Percentiles rank a stretch among this genome's conserved stretches.
Conservation (phyloP, 176 grass and related monocot species). For the Guadua angustifolia region DNA sequence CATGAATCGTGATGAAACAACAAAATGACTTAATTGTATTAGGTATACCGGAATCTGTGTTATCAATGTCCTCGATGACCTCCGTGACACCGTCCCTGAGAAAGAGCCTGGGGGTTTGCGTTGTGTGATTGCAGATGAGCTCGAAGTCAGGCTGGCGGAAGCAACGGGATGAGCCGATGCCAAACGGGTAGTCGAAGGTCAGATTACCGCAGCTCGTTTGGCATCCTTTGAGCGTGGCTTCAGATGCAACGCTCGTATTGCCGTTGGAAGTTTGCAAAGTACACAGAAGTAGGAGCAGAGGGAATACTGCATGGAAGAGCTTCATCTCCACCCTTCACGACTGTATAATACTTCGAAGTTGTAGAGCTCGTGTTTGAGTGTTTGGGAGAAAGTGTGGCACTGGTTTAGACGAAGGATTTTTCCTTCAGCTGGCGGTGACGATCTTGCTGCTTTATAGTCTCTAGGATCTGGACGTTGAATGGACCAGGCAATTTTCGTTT, state of each 20-base stretch:
- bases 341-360: too few relatives aligned
- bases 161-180: slow-evolving; percentile 27
- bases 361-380: too few relatives aligned
- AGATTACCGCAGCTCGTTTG: slow-evolving; percentile 17
- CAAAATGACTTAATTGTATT: not conserved
- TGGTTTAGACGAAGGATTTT: too few relatives aligned
- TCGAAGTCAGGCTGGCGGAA: slow-evolving; percentile 13
- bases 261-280: not conserved
- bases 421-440: too few relatives aligned
- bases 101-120: slow-evolving; percentile 17
- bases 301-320: not conserved
- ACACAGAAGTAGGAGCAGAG: not conserved
- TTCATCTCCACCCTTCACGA: not conserved
- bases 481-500: too few relatives aligned
- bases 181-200: slow-evolving; percentile 44
- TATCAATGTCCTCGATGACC: not conserved
- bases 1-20: not conserved
- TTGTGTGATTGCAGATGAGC: slow-evolving; percentile 39
- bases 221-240: not conserved
- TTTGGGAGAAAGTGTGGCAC: too few relatives aligned
- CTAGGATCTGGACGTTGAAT: too few relatives aligned
- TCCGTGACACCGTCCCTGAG: slow-evolving; percentile 17
- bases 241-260: not conserved
- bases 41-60: not conserved
- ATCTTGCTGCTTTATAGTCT: too few relatives aligned